Evolutionary conservation across 768 basidiomycete species (phyloP).

Genomic region (Lepiota venenata): DNA sequence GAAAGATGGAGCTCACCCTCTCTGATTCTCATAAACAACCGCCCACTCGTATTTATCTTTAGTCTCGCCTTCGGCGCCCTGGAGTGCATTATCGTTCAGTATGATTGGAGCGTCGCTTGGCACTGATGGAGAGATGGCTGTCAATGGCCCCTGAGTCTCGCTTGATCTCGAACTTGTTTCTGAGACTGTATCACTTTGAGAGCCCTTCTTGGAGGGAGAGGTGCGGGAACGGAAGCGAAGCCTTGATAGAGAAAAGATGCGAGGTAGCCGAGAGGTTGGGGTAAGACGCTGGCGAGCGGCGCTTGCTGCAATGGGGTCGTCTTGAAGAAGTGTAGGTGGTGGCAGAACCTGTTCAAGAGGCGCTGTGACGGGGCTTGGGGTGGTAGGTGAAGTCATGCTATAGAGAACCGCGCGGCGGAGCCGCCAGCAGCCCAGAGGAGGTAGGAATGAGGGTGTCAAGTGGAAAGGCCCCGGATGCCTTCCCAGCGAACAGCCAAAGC

Average conservation of each 20-base stretch:
- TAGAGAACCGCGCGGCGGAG: slow-evolving; percentile 2
- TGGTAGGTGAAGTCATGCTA: slow-evolving; percentile 18
- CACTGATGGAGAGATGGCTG: neutral
- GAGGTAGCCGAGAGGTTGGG: slow-evolving; percentile 31
- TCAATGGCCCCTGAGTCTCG: neutral
- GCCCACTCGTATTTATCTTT: slow-evolving; percentile 73
- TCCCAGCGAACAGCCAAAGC: neutral
- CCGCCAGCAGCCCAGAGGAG: neutral
- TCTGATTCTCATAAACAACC: slow-evolving; percentile 77
- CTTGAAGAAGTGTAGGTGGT: slow-evolving; percentile 33
- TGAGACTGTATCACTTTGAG: neutral
- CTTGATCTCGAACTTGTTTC: slow-evolving; percentile 1
- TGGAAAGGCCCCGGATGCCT: neutral
- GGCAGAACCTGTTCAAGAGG: slow-evolving; percentile 23
- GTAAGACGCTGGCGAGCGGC: slow-evolving; percentile 44
- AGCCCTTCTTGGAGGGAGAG: slow-evolving; percentile 8
- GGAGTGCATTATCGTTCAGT: slow-evolving; percentile 25
- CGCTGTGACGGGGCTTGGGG: neutral
- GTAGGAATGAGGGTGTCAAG: neutral
- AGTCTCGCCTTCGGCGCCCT: slow-evolving; percentile 23
- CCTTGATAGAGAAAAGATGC: slow-evolving; percentile 32
- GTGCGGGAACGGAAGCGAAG: slow-evolving; percentile 18
- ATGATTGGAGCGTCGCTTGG: slow-evolving; percentile 24
- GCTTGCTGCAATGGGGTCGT: slow-evolving; percentile 39
- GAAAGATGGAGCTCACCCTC: slow-evolving; percentile 48